Conservation (phyloP, 2,329 filamentous ascomycete species). For the Botrytis galanthina region DNA sequence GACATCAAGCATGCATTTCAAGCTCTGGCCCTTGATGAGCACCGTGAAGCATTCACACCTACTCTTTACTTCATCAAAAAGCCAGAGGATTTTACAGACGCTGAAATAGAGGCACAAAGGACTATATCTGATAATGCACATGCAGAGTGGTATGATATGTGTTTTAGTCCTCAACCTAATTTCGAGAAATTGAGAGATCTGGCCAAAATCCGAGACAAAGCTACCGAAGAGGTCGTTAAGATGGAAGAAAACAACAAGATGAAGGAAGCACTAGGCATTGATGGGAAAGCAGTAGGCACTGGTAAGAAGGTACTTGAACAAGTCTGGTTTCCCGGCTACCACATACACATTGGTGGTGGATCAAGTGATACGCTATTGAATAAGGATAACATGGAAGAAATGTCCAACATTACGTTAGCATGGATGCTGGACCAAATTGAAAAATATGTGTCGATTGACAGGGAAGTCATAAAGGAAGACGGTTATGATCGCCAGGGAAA, state of each 20-base stretch:
- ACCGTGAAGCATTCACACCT: constrained; percentile 42
- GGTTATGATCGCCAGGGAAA: not conserved
- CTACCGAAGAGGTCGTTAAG: not conserved
- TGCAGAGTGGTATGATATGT: not conserved
- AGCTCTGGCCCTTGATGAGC: constrained; percentile 49
- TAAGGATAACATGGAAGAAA: constrained; percentile 19
- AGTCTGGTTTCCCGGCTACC: constrained; percentile 32
- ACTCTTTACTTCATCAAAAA: constrained; percentile 37
- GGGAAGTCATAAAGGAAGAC: not conserved
- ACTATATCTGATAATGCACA: not conserved
- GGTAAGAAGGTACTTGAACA: constrained; percentile 23
- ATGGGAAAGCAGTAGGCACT: no score
- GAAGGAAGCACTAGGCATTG: constrained; percentile 10
- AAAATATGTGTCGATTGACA: constrained; percentile 1
- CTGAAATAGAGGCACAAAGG: not conserved
- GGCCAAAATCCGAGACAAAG: not conserved
- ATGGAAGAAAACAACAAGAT: constrained; percentile 25
- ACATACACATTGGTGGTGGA: constrained; percentile 28
- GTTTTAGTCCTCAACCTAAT: not conserved
- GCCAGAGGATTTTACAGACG: not conserved
- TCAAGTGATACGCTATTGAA: constrained; percentile 13
- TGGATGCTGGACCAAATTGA: constrained; percentile 27
- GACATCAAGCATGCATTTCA: constrained; percentile 49
- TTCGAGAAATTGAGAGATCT: not conserved
- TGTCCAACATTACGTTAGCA: constrained; percentile 24